phyloP scores from a whole-genome alignment of 495 filamentous ascomycete genomes.

The Baudoinia panamericana region DNA sequence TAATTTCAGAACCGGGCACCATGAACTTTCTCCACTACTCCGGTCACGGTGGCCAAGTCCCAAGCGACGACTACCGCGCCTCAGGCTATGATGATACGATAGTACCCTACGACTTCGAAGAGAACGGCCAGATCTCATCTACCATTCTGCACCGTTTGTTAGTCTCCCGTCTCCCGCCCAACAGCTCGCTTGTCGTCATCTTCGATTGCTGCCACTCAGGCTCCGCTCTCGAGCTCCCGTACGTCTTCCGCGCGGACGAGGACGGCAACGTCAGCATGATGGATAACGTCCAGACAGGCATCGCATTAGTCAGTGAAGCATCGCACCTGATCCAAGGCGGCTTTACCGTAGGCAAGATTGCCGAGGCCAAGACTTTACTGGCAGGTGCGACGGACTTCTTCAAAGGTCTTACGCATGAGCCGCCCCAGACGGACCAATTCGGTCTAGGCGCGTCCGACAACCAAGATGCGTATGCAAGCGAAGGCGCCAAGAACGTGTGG shows the following conservation, averaged over 20 bases:
- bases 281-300: conserved; percentile 41
- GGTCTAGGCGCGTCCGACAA: conserved; percentile 41
- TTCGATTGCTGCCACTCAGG: conserved; percentile 55
- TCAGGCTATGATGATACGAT: conserved; percentile 41
- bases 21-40: conserved; percentile 45
- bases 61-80: conserved; percentile 21
- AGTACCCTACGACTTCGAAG: conserved; percentile 42
- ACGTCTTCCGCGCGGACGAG: conserved; percentile 39
- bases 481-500: conserved; percentile 41
- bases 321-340: conserved; percentile 39
- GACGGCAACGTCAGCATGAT: conserved; percentile 43
- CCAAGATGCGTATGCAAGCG: conserved; percentile 37
- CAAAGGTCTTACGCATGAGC: conserved; percentile 35
- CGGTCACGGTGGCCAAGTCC: conserved; percentile 40
- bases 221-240: conserved; percentile 46
- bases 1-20: conserved; percentile 38
- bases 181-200: conserved; percentile 41
- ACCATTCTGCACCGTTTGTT: conserved; percentile 40
- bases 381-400: conserved; percentile 45
- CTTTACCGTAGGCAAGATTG: conserved; percentile 36
- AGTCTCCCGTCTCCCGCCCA: conserved; percentile 39
- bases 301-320: conserved; percentile 36
- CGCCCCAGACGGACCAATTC: conserved; percentile 33
- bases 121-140: conserved; percentile 39
- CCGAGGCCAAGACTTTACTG: conserved; percentile 41